Conservation (phyloP, 768 basidiomycete species). For the Auriculariales sp. region DNA sequence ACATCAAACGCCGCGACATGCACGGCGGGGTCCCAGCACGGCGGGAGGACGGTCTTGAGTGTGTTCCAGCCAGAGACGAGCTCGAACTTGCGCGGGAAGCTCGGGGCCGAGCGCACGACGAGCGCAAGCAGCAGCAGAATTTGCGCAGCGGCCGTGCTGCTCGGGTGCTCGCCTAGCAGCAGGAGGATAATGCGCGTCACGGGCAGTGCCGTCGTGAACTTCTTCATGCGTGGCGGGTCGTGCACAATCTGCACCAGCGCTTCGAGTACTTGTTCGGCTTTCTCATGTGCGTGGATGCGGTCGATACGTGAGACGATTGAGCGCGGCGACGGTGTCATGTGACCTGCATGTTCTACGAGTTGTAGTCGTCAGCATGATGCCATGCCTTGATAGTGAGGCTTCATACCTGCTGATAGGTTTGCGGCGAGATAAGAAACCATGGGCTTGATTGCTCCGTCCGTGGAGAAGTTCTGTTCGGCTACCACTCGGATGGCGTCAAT, state of each 20-base stretch:
- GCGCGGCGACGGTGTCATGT: conserved; percentile 29
- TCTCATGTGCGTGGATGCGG: conserved; percentile 31
- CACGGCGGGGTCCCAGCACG: conserved; percentile 50
- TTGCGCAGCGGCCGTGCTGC: conserved; percentile 39
- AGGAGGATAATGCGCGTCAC: conserved; percentile 66
- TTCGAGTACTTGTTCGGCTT: conserved; percentile 54
- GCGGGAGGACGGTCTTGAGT: conserved; percentile 51
- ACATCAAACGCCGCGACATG: conserved; percentile 57
- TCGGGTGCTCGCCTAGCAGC: conserved; percentile 64
- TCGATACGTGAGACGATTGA: conserved; percentile 47
- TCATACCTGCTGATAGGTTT: conserved; percentile 49
- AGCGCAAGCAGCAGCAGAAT: conserved; percentile 46
- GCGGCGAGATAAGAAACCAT: conserved; percentile 76
- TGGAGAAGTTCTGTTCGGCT: conserved; percentile 50
- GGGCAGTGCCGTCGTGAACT: conserved; percentile 62
- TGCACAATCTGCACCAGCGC: conserved; percentile 48
- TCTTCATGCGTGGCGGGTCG: conserved; percentile 41
- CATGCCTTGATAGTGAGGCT: background rate
- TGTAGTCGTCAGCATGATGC: background rate
- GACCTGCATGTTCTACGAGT: conserved; percentile 1
- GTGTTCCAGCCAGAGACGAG: conserved; percentile 72
- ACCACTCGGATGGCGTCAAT: conserved; percentile 46
- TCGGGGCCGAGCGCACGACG: conserved; percentile 35
- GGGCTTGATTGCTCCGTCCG: conserved; percentile 70
- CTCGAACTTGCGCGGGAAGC: conserved; percentile 74